Percentiles rank a stretch among this genome's conserved stretches.
Conservation (phyloP, 2,329 filamentous ascomycete genomes). For the Aspergillus sp. region DNA sequence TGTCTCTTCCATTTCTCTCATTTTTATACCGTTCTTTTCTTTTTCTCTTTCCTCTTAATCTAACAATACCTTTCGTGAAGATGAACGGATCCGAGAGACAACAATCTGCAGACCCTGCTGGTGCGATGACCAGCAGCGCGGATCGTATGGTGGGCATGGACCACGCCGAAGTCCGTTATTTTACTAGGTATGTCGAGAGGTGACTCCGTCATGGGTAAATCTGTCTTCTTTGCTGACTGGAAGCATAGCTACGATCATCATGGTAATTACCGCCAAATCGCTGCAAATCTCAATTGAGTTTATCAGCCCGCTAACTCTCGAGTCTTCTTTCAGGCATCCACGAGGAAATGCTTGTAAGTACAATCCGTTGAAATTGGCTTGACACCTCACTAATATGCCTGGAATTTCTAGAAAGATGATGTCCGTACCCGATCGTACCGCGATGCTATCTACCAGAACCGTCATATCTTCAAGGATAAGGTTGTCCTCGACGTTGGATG, state of each 20-base stretch:
- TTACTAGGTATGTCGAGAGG: constrained; percentile 72
- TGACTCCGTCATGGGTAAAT: not conserved
- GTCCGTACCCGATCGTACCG: constrained; percentile 95
- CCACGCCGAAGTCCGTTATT: constrained; percentile 98
- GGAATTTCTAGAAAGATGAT: constrained; percentile 78
- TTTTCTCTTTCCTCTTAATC: not conserved
- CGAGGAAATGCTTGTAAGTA: constrained; percentile 93
- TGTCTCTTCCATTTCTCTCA: constrained; percentile 1
- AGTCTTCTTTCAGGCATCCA: constrained; percentile 70
- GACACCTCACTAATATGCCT: constrained; percentile 2
- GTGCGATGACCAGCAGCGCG: constrained; percentile 41
- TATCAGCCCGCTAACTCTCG: constrained; percentile 25
- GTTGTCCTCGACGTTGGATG: constrained; percentile 96
- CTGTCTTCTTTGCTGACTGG: constrained; percentile 18
- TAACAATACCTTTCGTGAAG: constrained; percentile 13
- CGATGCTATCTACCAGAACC: constrained; percentile 96
- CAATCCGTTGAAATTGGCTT: not conserved
- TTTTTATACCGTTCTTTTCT: not conserved
- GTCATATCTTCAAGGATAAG: constrained; percentile 88
- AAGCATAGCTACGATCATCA: constrained; percentile 87
- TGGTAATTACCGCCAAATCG: constrained; percentile 59
- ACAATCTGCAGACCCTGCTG: constrained; percentile 21
- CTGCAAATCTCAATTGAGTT: constrained; percentile 12
- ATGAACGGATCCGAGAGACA: constrained; percentile 31
- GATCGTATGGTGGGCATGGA: constrained; percentile 63